Conservation (phyloP, 208 protist species). For the Acanthamoeba triangularis region DNA sequence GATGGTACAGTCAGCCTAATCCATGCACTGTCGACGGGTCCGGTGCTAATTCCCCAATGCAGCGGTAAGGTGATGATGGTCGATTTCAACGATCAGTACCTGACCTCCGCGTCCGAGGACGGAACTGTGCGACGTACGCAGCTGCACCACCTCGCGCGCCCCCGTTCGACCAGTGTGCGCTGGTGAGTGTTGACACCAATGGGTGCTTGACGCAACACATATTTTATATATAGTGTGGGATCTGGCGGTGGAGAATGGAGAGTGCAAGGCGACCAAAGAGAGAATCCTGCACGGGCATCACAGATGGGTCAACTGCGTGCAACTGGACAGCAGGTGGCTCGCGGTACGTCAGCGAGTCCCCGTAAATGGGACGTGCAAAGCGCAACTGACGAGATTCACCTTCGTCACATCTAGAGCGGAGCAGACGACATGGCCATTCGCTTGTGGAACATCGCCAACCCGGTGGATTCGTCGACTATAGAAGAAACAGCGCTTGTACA, state of each 20-base stretch:
- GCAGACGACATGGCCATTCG: conserved; percentile 26
- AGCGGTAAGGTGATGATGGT: conserved; percentile 49
- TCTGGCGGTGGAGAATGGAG: background rate
- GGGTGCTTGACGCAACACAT: too few species aligned
- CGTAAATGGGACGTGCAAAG: too few species aligned
- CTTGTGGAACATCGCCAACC: conserved; percentile 8
- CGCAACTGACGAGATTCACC: too few species aligned
- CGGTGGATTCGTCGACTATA: background rate
- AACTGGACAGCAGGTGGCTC: conserved; percentile 11
- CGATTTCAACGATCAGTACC: conserved; percentile 7
- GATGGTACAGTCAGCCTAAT: background rate
- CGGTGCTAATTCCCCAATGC: too few species aligned
- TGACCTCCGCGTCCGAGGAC: background rate
- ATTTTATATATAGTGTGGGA: background rate
- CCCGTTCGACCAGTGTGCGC: background rate
- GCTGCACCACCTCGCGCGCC: background rate
- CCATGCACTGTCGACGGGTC: too few species aligned
- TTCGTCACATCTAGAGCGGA: background rate
- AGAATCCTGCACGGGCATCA: conserved; percentile 16
- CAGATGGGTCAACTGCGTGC: conserved; percentile 15
- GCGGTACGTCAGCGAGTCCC: background rate
- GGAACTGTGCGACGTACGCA: conserved; percentile 10
- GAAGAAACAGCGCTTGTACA: conserved; percentile 5
- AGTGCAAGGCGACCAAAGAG: background rate
- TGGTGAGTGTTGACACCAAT: background rate